Percentiles rank a stretch among this genome's conserved stretches.
Conservation (phyloP, 164 flowering plant genomes). For the Magnolia sinica region DNA sequence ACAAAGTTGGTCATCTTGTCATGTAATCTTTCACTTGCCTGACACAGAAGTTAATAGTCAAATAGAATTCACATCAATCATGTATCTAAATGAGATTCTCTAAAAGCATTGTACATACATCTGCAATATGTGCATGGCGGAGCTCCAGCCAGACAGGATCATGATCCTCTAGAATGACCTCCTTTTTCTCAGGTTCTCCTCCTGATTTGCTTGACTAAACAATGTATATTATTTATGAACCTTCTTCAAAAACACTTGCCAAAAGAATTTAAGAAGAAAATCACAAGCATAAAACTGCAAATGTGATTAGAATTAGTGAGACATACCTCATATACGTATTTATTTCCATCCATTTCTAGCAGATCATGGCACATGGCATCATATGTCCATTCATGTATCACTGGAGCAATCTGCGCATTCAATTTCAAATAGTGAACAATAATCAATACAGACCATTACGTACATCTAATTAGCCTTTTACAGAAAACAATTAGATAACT, state of each 20-base stretch:
- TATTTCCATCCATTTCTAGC: constrained; percentile 88
- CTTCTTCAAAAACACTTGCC: not conserved
- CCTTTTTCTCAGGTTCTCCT: constrained; percentile 79
- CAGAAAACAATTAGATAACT: not conserved
- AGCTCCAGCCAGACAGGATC: constrained; percentile 98
- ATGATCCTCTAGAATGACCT: constrained; percentile 92
- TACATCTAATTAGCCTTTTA: not conserved
- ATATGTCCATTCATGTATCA: constrained; percentile 99
- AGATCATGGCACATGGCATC: constrained; percentile 99
- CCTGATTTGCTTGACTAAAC: constrained; percentile 72
- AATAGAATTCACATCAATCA: constrained; percentile 1
- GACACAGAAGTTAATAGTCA: constrained; percentile 25
- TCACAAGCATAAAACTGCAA: constrained; percentile 3
- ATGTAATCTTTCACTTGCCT: constrained; percentile 92
- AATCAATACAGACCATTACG: not conserved
- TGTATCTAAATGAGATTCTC: not conserved
- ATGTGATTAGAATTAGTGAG: constrained; percentile 1
- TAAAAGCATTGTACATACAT: constrained; percentile 43
- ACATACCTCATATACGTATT: constrained; percentile 85
- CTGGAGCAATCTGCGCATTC: constrained; percentile 80
- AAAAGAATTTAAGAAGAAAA: constrained; percentile 5
- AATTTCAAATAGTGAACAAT: constrained; percentile 1
- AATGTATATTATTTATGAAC: constrained; percentile 6
- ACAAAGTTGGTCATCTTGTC: constrained; percentile 88
- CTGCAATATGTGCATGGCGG: constrained; percentile 95